Conservation (phyloP, 192 early-diverging fungal species). For the Thamnidium elegans region DNA sequence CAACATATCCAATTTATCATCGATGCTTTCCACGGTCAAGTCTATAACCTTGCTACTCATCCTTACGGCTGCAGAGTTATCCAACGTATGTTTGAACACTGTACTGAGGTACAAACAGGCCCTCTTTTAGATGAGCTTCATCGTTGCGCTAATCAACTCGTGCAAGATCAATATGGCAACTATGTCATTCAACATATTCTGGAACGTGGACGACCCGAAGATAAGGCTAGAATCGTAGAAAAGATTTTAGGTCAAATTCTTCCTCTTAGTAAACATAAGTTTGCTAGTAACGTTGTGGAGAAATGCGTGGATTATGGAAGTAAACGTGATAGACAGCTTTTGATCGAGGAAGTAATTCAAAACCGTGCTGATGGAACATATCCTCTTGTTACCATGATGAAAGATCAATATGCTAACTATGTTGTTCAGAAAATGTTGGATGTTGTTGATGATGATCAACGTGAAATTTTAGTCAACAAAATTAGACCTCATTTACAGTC, state of each 20-base stretch:
- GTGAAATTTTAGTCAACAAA: constrained; percentile 78
- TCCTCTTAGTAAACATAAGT: constrained; percentile 95
- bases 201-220: constrained; percentile 84
- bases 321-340: constrained; percentile 72
- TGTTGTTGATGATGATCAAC: constrained; percentile 87
- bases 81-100: constrained; percentile 99
- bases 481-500: constrained; percentile 89
- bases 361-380: constrained; percentile 82
- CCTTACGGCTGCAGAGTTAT: constrained; percentile 98
- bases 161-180: constrained; percentile 98
- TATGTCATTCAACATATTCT: constrained; percentile 99
- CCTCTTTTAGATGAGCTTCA: constrained; percentile 93
- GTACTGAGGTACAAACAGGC: constrained; percentile 75
- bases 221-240: constrained; percentile 80
- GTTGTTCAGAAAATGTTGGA: constrained; percentile 99
- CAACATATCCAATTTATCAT: constrained; percentile 96
- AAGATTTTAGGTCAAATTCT: constrained; percentile 91
- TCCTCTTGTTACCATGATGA: constrained; percentile 93
- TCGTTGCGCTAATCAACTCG: constrained; percentile 85
- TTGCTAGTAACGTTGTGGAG: constrained; percentile 97
- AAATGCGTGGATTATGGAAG: constrained; percentile 95
- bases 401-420: constrained; percentile 99
- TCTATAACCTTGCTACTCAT: constrained; percentile 93
- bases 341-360: constrained; percentile 92
- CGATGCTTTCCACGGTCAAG: constrained; percentile 93